Evolutionary conservation across 176 grass and related monocot genomes (phyloP).

Genomic region (Avena sativa): DNA sequence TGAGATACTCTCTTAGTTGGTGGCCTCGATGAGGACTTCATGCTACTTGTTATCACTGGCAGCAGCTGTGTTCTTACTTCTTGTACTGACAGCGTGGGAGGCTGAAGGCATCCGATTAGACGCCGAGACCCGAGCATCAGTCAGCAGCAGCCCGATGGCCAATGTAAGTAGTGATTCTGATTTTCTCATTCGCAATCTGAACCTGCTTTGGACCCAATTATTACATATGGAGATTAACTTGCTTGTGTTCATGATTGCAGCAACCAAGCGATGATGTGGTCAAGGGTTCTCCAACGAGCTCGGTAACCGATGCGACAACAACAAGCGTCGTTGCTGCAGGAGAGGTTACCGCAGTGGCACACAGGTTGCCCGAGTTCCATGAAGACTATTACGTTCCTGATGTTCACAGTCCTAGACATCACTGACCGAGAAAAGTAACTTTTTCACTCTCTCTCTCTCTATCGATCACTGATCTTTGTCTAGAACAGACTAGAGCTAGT

Average conservation of each 20-base stretch:
- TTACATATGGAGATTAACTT: background rate
- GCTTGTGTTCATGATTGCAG: conserved; percentile 22
- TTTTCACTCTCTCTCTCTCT: too few species aligned
- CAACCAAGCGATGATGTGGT: conserved; percentile 35
- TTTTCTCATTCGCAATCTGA: background rate
- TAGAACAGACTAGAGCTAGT: too few species aligned
- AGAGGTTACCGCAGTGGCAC: conserved; percentile 6
- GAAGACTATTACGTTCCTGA: conserved; percentile 76
- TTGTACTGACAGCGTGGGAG: conserved; percentile 14
- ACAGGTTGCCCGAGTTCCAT: conserved; percentile 62
- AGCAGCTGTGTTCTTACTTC: conserved; percentile 14
- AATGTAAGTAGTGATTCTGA: conserved; percentile 41
- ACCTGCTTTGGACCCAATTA: background rate
- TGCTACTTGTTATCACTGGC: background rate
- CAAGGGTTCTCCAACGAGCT: background rate
- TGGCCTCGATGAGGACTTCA: conserved; percentile 9
- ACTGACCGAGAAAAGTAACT: conserved; percentile 46
- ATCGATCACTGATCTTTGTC: too few species aligned
- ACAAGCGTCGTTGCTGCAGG: conserved; percentile 11
- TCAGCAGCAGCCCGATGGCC: conserved; percentile 1
- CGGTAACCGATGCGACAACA: background rate
- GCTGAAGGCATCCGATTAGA: conserved; percentile 59
- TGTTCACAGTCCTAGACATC: conserved; percentile 69
- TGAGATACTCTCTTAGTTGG: background rate
- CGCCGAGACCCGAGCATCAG: conserved; percentile 42